Base-by-base conservation (phyloP, 202 grass and related monocot genomes). In the Cymbopogon flexuosus region DNA sequence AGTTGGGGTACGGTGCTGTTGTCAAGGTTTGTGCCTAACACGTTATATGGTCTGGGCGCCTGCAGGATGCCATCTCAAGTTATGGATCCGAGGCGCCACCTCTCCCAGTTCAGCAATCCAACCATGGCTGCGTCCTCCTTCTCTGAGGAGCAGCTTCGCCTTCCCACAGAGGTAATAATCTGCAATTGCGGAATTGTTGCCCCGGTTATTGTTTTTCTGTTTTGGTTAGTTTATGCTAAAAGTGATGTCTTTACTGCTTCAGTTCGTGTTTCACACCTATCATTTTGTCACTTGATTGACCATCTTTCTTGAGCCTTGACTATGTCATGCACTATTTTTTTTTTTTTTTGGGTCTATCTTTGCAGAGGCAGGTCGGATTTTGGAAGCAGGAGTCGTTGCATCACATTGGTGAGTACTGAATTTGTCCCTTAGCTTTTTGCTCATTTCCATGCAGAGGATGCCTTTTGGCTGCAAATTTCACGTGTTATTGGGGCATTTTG, bases 291-390 rank as follows among this genome's bases (percentile, higher is more conserved):
- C 16, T 61, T 30, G 18, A 21, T 61, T 30, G 18, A 21, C 67
- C 62, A 84, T 62, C 54, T 57, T 57, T 57, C 8, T 57, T 22
- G 27, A 18, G 58, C 79, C 62, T 65, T 79, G 47, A 21, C 60
- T 81, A 59, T 75, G 67, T 16, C 14, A 7, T 72, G 41, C 29
- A 42, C 63, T 52, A 69, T 72, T 72, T 90, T 57, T 90, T 47
- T 77, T 76, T 72, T 90, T 57, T 90, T 47, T 77, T 59, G n/a
- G 35, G 22, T 84, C 36, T 52, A 21, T 81, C 42, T 42, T 83
- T 79, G 67, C 79, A 97, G 94, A 92, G 78, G 70, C 91, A 97
- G 85, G 72, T 90, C 54, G 94, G 94, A 86, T 92, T 97, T 81
- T 90, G 89, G 91, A 97, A 92, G 83, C 75, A 71, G 0, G 94